Base-by-base conservation (phyloP, 495 filamentous ascomycete genomes). In the Bathelium albidoporum region DNA sequence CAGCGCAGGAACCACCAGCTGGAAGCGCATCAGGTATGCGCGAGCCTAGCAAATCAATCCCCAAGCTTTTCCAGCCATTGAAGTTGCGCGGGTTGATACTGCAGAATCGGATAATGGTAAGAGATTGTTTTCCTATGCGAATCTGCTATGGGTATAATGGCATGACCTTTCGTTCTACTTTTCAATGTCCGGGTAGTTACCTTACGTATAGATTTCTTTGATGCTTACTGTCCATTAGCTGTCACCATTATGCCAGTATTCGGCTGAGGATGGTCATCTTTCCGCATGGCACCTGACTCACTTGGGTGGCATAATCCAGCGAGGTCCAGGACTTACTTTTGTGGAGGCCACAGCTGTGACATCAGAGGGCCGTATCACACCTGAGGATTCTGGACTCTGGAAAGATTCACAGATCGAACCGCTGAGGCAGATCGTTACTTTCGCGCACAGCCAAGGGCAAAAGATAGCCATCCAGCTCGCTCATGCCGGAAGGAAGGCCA, bases 401-500 rank as follows among this genome's bases (percentile, higher is more conserved):
- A 78, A 83, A 55, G 89, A 93, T 70, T 79, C 76, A 0, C 89
- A 91, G 63, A 83, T 90, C 66, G 83, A 75, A 29, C 81, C 80
- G 1, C 66, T 91, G 62, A 79, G 77, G 65, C 74, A 80, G 20
- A 78, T 88, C 59, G 77, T 84, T 31, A 86, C 90, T 49, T 90
- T 91, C 66, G 83, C 81, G 1, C 85, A 92, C 73, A 81, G 78
- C 60, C 87, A 89, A 71, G 76, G 77, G 69, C 85, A 86, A 72
- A 85, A 86, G 66, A 83, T 89, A 53, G 88, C 80, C 49, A 85
- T 93, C 64, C 89, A 94, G 75, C 72, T 93, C 5, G 87, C 76
- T 16, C 89, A 94, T 68, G 88, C 89, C 1, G 89, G 89, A 1
- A 76, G 89, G n/a, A 91, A 91, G 69, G 86, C 85, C 0, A 81